phyloP scores from a whole-genome alignment of 129 eudicot genomes.

The Tagetes patula region DNA sequence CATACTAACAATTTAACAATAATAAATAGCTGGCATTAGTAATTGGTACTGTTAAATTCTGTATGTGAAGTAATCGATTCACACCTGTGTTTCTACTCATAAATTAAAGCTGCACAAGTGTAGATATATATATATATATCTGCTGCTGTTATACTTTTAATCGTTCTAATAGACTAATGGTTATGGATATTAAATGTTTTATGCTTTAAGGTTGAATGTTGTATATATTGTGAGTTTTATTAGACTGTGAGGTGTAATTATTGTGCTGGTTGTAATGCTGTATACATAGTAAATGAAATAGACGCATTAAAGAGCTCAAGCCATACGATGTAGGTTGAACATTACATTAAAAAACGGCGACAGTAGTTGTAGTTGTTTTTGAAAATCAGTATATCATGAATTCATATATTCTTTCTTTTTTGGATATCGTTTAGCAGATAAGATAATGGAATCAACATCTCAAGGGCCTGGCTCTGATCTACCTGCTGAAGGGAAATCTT shows the following conservation, averaged over 20 bases:
- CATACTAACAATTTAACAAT: not conserved
- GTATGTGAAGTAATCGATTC: not conserved
- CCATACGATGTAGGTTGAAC: not conserved
- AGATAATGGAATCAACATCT: slow-evolving; percentile 39
- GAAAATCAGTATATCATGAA: not conserved
- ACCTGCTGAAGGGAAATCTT: slow-evolving; percentile 31
- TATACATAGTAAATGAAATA: not conserved
- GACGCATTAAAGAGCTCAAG: not conserved
- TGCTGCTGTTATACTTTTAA: not conserved
- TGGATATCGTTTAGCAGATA: slow-evolving; percentile 31
- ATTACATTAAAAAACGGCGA: not conserved
- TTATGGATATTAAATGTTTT: not conserved
- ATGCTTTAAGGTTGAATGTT: slow-evolving; percentile 2
- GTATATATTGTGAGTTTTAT: not conserved
- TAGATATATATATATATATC: too few species aligned
- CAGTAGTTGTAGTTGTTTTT: slow-evolving; percentile 6
- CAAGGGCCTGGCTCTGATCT: slow-evolving; percentile 35
- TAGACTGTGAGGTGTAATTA: not conserved
- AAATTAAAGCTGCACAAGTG: not conserved
- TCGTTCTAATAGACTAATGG: not conserved
- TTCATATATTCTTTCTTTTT: not conserved
- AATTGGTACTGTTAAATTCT: not conserved
- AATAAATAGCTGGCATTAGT: not conserved
- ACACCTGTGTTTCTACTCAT: not conserved
- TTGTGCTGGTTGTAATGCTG: slow-evolving; percentile 3